These are phyloP conservation scores for Pestalotiopsis sp. DNA, from an alignment of 2,329 filamentous ascomycete genomes.

Conservation along the genomic window DNA sequence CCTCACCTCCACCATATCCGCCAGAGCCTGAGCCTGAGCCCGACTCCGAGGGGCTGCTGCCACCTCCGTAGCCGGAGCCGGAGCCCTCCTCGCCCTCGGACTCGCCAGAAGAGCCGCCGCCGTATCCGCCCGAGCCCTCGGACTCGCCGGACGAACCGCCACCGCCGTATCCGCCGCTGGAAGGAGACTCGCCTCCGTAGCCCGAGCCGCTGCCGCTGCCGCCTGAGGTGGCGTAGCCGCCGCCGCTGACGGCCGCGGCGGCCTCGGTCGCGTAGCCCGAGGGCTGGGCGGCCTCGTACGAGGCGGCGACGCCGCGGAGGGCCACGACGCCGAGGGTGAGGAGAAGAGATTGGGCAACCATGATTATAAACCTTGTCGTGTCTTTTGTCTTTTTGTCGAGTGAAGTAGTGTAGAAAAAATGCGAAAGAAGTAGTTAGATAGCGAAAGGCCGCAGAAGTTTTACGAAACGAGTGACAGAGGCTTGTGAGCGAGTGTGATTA, in stretches of 20 bases:
- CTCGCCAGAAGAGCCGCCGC: neutral
- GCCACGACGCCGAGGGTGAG: conserved; percentile 1
- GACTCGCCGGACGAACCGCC: neutral
- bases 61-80: neutral
- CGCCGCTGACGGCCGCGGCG: neutral
- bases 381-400: neutral
- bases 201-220: neutral
- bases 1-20: neutral
- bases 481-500: neutral
- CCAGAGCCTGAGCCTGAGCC: neutral
- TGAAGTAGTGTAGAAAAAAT: neutral
- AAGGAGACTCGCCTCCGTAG: neutral
- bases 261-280: neutral
- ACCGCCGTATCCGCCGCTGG: neutral
- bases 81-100: neutral
- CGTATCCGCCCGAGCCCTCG: neutral
- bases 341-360: conserved; percentile 5
- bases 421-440: neutral
- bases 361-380: neutral
- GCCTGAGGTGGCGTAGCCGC: neutral
- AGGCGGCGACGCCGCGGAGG: neutral
- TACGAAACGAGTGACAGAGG: neutral
- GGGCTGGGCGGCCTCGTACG: neutral
- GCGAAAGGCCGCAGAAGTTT: neutral
- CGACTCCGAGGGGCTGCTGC: neutral